phyloP scores from a whole-genome alignment of 2,329 filamentous ascomycete genomes.

The Xylaria hypoxylon region DNA sequence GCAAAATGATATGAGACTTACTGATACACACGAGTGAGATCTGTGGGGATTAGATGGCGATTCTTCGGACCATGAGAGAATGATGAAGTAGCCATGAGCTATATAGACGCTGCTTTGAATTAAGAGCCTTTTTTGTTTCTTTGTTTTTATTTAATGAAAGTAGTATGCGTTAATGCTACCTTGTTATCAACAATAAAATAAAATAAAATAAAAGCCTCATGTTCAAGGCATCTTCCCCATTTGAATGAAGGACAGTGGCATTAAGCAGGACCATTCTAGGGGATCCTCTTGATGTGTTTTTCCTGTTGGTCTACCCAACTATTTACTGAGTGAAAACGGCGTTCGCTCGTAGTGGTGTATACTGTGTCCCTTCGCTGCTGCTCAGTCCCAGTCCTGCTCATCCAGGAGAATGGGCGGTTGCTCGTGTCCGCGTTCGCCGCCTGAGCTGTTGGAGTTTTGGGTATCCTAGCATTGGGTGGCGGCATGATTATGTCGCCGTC shows the following conservation, averaged over 20 bases:
- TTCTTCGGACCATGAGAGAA: not conserved
- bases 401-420: conserved; percentile 53
- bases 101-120: not conserved
- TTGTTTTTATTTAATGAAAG: conserved; percentile 24
- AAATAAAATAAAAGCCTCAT: conserved; percentile 9
- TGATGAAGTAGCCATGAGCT: not conserved
- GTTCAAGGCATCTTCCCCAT: conserved; percentile 1
- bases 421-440: conserved; percentile 37
- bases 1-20: not conserved
- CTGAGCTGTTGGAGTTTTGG: conserved; percentile 36
- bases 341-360: conserved; percentile 64
- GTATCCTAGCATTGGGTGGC: conserved; percentile 43
- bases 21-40: too few relatives aligned
- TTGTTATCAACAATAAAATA: not conserved
- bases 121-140: not conserved
- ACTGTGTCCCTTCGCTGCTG: conserved; percentile 59
- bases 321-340: conserved; percentile 67
- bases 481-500: conserved; percentile 69
- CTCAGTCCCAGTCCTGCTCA: conserved; percentile 45
- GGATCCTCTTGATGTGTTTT: conserved; percentile 62
- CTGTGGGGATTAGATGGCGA: not conserved
- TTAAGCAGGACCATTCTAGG: conserved; percentile 42
- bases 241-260: not conserved
- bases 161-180: conserved; percentile 12
- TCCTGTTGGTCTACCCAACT: conserved; percentile 76